These are phyloP conservation scores for Leccinellum rugosiceps DNA, from an alignment of 768 basidiomycete species.

Conservation along the genomic window DNA sequence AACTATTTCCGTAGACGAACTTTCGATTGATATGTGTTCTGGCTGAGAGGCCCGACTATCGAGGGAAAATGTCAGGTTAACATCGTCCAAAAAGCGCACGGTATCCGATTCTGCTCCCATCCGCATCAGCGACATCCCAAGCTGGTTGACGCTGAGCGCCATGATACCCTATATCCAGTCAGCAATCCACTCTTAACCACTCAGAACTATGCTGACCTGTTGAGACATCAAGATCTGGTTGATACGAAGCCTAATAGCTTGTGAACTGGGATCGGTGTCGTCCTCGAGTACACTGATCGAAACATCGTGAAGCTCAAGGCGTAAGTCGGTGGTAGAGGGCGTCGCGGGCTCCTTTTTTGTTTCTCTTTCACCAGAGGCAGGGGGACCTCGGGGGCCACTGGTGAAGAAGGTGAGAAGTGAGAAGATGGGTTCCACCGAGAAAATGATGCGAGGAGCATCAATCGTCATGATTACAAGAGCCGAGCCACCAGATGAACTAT, in stretches of 20 bases:
- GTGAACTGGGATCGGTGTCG: conserved; percentile 72
- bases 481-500: conserved; percentile 65
- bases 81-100: conserved; percentile 90
- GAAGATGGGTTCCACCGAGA: conserved; percentile 89
- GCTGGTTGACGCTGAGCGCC: conserved; percentile 71
- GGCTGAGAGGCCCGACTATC: conserved; percentile 74
- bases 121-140: conserved; percentile 91
- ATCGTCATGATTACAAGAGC: conserved; percentile 82
- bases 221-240: conserved; percentile 85
- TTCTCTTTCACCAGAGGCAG: conserved; percentile 9
- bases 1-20: conserved; percentile 78
- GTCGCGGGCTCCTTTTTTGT: conserved; percentile 11
- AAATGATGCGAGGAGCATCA: conserved; percentile 90
- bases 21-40: conserved; percentile 79
- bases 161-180: conserved; percentile 61
- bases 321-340: conserved; percentile 47
- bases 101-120: conserved; percentile 84
- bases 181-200: conserved; percentile 2
- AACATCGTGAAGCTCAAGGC: conserved; percentile 87
- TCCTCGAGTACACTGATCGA: conserved; percentile 87
- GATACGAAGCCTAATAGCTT: conserved; percentile 84
- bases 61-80: conserved; percentile 83
- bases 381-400: conserved; percentile 42
- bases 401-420: conserved; percentile 84
- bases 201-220: conserved; percentile 56